Evolutionary conservation across 495 filamentous ascomycete species (phyloP), one percentile per base, ranked within the genome.

Genomic region (Hypoxylon fuscum): DNA sequence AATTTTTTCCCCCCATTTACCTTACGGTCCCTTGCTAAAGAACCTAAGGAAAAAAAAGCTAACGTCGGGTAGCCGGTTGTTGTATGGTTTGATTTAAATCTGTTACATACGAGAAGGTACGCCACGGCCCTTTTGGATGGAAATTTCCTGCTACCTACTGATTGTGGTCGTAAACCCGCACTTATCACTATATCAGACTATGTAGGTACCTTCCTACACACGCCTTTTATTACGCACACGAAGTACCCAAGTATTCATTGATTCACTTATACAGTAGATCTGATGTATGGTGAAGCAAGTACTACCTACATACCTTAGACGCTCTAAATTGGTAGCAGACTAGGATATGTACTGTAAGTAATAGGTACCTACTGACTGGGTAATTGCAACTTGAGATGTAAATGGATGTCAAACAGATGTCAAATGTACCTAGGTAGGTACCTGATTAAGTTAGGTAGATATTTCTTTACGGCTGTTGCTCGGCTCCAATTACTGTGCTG

Each of bases 1-100:
- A 55, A 38, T 56, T 46, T 46, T 38, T 40, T 27, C 27, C 29
- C 31, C 49, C 31, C 14, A 23, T 48, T 14, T 46, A 18, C 12
- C 27, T 42, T 47, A 34, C 42, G 56, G 62, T 56, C 20, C 51
- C 52, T 54, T 60, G 41, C 46, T 66, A 66, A 66, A 11, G 21
- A 55, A 45, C 51, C 63, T 52, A 8, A 37, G 7, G 48, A 57
- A 64, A 55, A 62, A 50, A 57, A 53, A 66, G 47, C 53, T 66
- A 57, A 66, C 17, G 42, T 55, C 62, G 62, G 56, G 56, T 53
- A 57, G 62, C 50, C 50, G 50, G 55, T 56, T 45, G 38, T 51
- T 60, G 9, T 52, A 60, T 46, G 60, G 45, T 37, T 56, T 56
- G 45, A n/a, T 35, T 51, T 40, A 31, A 34, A 21, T 60, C 46